Evolutionary conservation across 1,284 basidiomycete species (phyloP).

Genomic region (Rhodotorula glutinis): DNA sequence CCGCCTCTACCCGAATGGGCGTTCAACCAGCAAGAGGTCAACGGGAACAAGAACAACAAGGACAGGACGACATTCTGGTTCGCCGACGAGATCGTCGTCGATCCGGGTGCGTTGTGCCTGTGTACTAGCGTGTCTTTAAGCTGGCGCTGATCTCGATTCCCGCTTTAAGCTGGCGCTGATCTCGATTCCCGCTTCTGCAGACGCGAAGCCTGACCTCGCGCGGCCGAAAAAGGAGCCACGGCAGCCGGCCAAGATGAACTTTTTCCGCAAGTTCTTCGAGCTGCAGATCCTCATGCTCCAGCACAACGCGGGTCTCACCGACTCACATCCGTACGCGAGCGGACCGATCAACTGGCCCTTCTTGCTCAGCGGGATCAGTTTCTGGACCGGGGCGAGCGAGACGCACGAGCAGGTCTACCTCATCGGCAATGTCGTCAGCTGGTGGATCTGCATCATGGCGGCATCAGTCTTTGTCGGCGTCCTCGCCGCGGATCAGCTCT

Average conservation of each 20-base stretch:
- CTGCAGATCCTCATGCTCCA: slow-evolving; percentile 93
- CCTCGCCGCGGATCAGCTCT: slow-evolving; percentile 80
- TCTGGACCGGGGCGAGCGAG: slow-evolving; percentile 86
- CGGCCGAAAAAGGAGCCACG: slow-evolving; percentile 48
- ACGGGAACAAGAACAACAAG: slow-evolving; percentile 88
- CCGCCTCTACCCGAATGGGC: slow-evolving; percentile 87
- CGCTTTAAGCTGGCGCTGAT: no score
- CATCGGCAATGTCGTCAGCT: slow-evolving; percentile 88
- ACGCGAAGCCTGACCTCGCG: slow-evolving; percentile 23
- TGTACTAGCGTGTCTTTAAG: no score
- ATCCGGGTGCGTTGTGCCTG: slow-evolving; percentile 46
- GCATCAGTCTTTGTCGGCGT: slow-evolving; percentile 86
- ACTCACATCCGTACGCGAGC: slow-evolving; percentile 92
- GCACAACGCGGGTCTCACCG: slow-evolving; percentile 93
- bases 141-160: no score
- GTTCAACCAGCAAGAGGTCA: slow-evolving; percentile 94
- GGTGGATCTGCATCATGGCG: slow-evolving; percentile 88
- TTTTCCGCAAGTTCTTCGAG: slow-evolving; percentile 92
- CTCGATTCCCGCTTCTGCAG: background rate
- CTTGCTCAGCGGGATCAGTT: slow-evolving; percentile 88
- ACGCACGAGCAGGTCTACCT: slow-evolving; percentile 90
- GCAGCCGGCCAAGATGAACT: slow-evolving; percentile 79
- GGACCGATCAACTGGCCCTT: slow-evolving; percentile 98
- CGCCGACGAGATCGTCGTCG: slow-evolving; percentile 74
- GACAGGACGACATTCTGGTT: slow-evolving; percentile 86